phyloP scores from a whole-genome alignment of 805 yeast genomes.

The Candida andamanensis region DNA sequence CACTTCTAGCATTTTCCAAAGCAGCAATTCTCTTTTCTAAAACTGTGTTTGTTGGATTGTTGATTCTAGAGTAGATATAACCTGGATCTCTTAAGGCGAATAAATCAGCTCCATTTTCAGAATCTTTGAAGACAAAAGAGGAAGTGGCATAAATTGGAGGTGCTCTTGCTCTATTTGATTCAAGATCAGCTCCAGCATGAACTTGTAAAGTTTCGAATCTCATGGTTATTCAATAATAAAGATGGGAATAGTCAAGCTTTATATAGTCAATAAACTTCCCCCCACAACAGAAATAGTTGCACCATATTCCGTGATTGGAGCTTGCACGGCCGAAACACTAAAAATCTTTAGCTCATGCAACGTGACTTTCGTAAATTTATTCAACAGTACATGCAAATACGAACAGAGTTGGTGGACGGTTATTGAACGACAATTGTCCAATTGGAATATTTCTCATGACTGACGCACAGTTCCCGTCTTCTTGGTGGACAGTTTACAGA shows the following conservation, averaged over 20 bases:
- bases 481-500: too few species aligned
- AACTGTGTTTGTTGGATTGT: constrained; percentile 90
- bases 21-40: constrained; percentile 91
- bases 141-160: constrained; percentile 91
- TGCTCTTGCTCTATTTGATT: constrained; percentile 71
- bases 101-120: constrained; percentile 87
- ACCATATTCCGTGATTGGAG: neutral
- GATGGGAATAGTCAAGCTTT: neutral
- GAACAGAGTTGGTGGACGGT: too few species aligned
- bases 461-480: too few species aligned
- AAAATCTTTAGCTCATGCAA: too few species aligned
- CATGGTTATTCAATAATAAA: neutral
- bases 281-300: neutral
- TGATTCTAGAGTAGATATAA: constrained; percentile 81
- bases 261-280: constrained; percentile 2
- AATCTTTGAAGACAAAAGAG: constrained; percentile 81
- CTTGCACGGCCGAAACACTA: too few species aligned
- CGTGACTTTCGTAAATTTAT: too few species aligned
- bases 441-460: too few species aligned
- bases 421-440: too few species aligned
- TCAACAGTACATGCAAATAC: too few species aligned
- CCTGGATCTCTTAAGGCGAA: constrained; percentile 84
- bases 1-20: constrained; percentile 88
- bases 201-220: constrained; percentile 82
- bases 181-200: constrained; percentile 89